Base-by-base conservation (phyloP, 306 rosid genomes). In the Rosa persica region DNA sequence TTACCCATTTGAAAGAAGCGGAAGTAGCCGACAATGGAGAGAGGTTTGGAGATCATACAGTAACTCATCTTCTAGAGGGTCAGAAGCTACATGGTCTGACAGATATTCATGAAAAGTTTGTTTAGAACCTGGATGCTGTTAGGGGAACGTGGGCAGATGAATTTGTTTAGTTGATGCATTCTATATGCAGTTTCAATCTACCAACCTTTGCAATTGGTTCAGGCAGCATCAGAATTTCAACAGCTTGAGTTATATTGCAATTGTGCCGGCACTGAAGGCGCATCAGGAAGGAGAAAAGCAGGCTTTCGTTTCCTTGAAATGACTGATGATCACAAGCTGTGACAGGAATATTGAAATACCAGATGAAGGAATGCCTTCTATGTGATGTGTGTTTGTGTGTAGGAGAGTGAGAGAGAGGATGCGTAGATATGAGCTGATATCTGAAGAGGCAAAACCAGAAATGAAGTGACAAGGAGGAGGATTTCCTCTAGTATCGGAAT, bases 1-100 rank as follows among this genome's bases (percentile, higher is more conserved):
- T 77, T 76, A 75, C 80, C 91, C 93, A 39, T 89, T 73, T 82
- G 99, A 91, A 57, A 90, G 85, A 81, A 89, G 88, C 60, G 69
- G 78, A 74, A 81, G 60, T 81, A 69, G 91, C 80, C 86, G 93
- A 73, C 89, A 85, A 8, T 89, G 98, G 99, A 88, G 90, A 85
- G 98, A 91, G 72, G 79, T 66, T 70, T 81, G 87, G 85, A 89
- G 85, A 89, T 78, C 97, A 40, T 87, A 89, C 27, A 92, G 87
- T 61, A 70, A 81, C 69, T 40, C 91, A 46, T 47, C 87, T 75
- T 71, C 89, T 46, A 81, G 90, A 78, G 84, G 88, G 80, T 81
- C 88, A 12, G 98, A 90, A 78, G 79, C 86, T 34, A 81, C 89
- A 66, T 83, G 89, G 75, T 82, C 89, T 72, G 84, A 83, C 73